These are phyloP conservation scores for Colletotrichum simmondsii DNA, from an alignment of 2,329 filamentous ascomycete species.

Conservation along the genomic window DNA sequence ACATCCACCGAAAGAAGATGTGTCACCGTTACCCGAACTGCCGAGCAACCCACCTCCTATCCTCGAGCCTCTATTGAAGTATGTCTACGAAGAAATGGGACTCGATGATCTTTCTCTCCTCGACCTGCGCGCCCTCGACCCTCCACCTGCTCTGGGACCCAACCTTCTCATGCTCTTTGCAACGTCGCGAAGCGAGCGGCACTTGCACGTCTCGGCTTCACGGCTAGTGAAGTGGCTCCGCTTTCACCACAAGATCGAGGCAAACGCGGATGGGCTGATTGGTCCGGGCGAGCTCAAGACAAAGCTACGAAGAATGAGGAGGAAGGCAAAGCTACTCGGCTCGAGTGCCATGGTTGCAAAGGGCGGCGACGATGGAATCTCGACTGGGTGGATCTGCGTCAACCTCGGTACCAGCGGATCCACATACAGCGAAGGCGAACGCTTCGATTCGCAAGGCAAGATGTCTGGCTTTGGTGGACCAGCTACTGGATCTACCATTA, in stretches of 20 bases:
- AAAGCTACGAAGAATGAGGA: slow-evolving; percentile 82
- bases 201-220: slow-evolving; percentile 91
- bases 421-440: slow-evolving; percentile 55
- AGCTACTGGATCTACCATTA: slow-evolving; percentile 60
- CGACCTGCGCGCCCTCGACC: slow-evolving; percentile 86
- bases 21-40: slow-evolving; percentile 60
- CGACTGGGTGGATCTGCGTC: slow-evolving; percentile 96
- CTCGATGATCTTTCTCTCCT: slow-evolving; percentile 84
- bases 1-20: slow-evolving; percentile 60
- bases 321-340: slow-evolving; percentile 83
- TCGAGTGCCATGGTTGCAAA: slow-evolving; percentile 72
- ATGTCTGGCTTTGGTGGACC: slow-evolving; percentile 81
- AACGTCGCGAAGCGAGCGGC: slow-evolving; percentile 90
- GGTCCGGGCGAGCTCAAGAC: slow-evolving; percentile 92
- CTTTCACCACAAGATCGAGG: slow-evolving; percentile 75
- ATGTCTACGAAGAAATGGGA: slow-evolving; percentile 85
- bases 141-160: slow-evolving; percentile 86
- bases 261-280: slow-evolving; percentile 87
- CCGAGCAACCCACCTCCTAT: slow-evolving; percentile 78
- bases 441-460: slow-evolving; percentile 60
- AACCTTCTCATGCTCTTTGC: slow-evolving; percentile 94
- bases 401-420: slow-evolving; percentile 80
- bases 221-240: slow-evolving; percentile 89
- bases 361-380: slow-evolving; percentile 83
- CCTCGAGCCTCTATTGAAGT: slow-evolving; percentile 77